phyloP scores from a whole-genome alignment of 768 basidiomycete genomes.

The Pisolithus tinctorius region DNA sequence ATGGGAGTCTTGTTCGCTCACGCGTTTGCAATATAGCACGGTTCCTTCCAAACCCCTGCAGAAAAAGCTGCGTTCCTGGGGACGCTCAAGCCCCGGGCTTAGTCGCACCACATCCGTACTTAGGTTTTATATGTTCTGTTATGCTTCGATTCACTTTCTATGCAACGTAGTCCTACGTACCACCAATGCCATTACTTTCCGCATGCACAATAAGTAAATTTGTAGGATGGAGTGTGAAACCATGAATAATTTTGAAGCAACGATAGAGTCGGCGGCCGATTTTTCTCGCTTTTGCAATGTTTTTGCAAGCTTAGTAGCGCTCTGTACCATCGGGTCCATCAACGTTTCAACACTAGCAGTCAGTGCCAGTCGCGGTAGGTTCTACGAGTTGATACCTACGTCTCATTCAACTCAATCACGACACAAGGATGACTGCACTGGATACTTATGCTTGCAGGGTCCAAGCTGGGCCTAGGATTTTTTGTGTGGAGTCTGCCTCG shows the following conservation, averaged over 20 bases:
- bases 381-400: neutral
- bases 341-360: neutral
- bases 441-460: conserved; percentile 78
- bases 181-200: conserved; percentile 22
- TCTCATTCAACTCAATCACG: neutral
- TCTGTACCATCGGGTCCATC: too few relatives aligned
- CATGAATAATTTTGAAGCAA: too few relatives aligned
- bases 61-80: conserved; percentile 96
- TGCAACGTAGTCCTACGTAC: conserved; percentile 32
- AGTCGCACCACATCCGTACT: conserved; percentile 36
- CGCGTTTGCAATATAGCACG: conserved; percentile 50
- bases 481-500: conserved; percentile 26
- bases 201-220: neutral
- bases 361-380: conserved; percentile 42
- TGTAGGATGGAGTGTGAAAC: conserved; percentile 1
- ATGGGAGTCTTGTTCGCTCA: neutral
- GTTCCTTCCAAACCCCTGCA: conserved; percentile 93
- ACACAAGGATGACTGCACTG: conserved; percentile 62
- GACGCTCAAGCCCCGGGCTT: conserved; percentile 80
- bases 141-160: conserved; percentile 29
- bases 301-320: neutral
- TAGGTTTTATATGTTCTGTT: conserved; percentile 29
- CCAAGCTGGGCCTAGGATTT: conserved; percentile 62
- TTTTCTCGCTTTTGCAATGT: neutral
- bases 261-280: too few relatives aligned